Evolutionary conservation across 2,329 filamentous ascomycete species (phyloP).

Genomic region (Chrysosporium queenslandicum): DNA sequence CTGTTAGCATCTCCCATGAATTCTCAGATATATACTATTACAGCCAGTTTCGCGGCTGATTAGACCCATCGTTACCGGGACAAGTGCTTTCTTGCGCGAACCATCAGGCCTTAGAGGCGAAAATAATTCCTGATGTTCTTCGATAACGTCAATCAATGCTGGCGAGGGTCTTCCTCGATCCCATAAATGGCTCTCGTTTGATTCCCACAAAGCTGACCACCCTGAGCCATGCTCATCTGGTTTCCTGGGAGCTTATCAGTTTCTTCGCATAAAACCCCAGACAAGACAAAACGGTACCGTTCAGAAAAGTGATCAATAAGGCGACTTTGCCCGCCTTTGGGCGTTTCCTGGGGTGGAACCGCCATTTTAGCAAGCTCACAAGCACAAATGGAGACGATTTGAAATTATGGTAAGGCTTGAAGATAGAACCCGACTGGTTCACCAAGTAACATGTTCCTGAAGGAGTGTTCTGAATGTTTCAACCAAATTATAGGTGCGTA

Average conservation of each 20-base stretch:
- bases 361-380: too few relatives aligned
- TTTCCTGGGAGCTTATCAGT: not conserved
- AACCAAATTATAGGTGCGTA: too few relatives aligned
- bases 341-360: not conserved
- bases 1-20: too few relatives aligned
- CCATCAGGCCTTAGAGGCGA: conserved; percentile 18
- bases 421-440: too few relatives aligned
- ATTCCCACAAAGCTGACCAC: conserved; percentile 22
- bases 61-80: too few relatives aligned
- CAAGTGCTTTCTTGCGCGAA: conserved; percentile 22
- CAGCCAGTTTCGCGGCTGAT: too few relatives aligned
- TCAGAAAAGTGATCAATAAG: not conserved
- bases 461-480: too few relatives aligned
- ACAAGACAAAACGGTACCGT: not conserved
- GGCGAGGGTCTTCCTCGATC: conserved; percentile 26
- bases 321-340: not conserved
- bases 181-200: conserved; percentile 24
- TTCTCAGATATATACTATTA: too few relatives aligned
- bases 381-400: too few relatives aligned
- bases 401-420: too few relatives aligned
- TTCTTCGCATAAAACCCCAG: not conserved
- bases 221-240: conserved; percentile 12
- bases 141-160: conserved; percentile 25
- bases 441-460: too few relatives aligned
- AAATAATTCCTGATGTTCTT: conserved; percentile 19